Base-by-base conservation (phyloP, 2,329 filamentous ascomycete species). In the Ophiostoma perfectum region DNA sequence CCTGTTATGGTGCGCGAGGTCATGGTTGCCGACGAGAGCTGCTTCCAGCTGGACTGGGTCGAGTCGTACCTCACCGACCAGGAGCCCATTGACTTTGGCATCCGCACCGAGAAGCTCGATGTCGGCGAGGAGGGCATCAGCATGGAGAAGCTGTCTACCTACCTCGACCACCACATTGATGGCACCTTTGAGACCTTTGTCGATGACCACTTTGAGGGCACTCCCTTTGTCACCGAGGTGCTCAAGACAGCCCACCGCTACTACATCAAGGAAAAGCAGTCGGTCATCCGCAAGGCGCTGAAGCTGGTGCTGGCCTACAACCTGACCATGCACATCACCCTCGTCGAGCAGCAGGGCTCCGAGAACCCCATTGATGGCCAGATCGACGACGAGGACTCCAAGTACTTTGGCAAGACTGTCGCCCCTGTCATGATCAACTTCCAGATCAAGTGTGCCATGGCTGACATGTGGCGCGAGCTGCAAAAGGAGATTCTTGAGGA, bases 381-480 rank as follows among this genome's bases (percentile, higher is more conserved):
- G 81, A 94, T 98, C 72, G 88, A 94, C 66, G 91, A 95, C 75
- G 87, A 91, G 75, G 86, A 89, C 67, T 96, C 92, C 73, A 95
- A 92, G 77, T 97, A 90, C 83, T 90, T 86, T 74, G 93, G 93
- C 75, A 94, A 94, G 82, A 93, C 90, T 47, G 88, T 97, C 71
- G 94, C 94, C 16, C 94, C 94, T 12, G 93, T 97, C 77, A 96
- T 98, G 93, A 96, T 98, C 86, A 98, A 97, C 83, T 97, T 97
- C 86, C 92, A 97, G 82, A 93, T 98, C 83, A 98, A 98, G 86
- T 95, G 91, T 75, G 93, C 93, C 67, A 89, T 98, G 81, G 94
- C 93, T 73, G 93, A 96, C 75, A 96, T 97, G 92, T 98, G 94
- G 94, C 93, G 94, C 72, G 93, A 97, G 79, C 84, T 98, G 69